Base-by-base conservation (phyloP, 805 yeast genomes). In the Zygoascus bituminiphila region DNA sequence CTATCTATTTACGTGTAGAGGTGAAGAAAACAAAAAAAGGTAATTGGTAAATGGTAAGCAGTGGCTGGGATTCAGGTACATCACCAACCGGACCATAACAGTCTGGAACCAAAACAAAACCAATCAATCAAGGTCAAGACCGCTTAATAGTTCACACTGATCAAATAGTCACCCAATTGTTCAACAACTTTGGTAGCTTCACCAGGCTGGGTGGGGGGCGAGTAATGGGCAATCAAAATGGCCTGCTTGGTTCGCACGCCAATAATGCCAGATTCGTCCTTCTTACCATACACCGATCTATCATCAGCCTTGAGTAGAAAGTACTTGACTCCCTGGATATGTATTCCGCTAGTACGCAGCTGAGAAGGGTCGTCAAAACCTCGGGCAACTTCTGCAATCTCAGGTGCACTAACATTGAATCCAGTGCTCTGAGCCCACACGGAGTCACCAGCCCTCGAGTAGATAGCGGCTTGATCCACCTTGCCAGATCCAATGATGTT, bases 131-230 rank as follows among this genome's bases (percentile, higher is more conserved):
- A 29, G 7, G 4, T 15, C 36, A 5, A n/a, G 12, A 38, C 48
- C 29, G 29, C 41, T 57, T 75, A 91, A 68, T 86, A 89, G 51
- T 88, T 85, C 47, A 84, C 91, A 61, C 88, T 74, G 64, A 91
- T 88, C 70, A 93, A 77, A 64, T 93, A 89, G 66, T 93, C 98
- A 42, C 95, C 98, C 72, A 93, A 76, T 63, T 88, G 91, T 68
- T 93, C 98, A 49, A 91, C 96, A 54, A 89, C 85, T 61, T 84
- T 79, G 51, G 97, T 85, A 46, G 98, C 98, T 64, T 87, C 96
- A 58, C 95, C 96, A 26, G 98, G 87, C 66, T 82, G 91, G 42
- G 86, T 84, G 23, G 62, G 56, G 10, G 85, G 78, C 14, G 95
- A 93, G 65, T 93, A 93, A 68, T 93, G 98, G n/a, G 93, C 96